Conservation (phyloP, 1,139 yeast genomes). For the Scheffersomyces cryptocercus region DNA sequence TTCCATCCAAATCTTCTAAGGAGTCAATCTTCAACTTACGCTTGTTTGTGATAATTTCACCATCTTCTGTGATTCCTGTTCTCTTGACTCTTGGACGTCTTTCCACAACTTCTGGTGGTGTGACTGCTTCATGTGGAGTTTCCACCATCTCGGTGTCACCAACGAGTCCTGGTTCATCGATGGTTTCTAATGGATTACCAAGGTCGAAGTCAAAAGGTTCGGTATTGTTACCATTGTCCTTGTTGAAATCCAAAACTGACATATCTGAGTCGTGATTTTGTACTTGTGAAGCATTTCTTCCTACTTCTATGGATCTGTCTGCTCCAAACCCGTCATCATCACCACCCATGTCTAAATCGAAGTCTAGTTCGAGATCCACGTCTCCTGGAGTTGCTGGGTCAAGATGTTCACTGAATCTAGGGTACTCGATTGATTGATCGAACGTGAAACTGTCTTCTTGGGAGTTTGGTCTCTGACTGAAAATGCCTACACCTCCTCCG, state of each 20-base stretch:
- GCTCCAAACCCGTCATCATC: conserved; percentile 9
- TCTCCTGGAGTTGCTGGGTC: conserved; percentile 29
- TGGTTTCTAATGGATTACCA: conserved; percentile 31
- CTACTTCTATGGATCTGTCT: conserved; percentile 49
- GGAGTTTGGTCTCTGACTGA: conserved; percentile 5
- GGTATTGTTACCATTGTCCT: conserved; percentile 12
- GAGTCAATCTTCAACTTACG: conserved; percentile 41
- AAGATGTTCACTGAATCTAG: conserved; percentile 37
- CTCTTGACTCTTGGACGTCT: conserved; percentile 20
- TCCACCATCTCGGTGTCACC: conserved; percentile 14
- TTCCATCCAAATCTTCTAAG: conserved; percentile 33
- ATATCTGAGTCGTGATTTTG: conserved; percentile 27
- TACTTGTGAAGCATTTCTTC: conserved; percentile 38
- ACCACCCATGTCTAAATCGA: conserved; percentile 33
- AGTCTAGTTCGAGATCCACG: conserved; percentile 55
- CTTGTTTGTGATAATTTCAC: conserved; percentile 40
- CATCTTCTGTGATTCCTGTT: conserved; percentile 36
- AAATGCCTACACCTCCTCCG: conserved; percentile 11
- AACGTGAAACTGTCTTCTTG: conserved; percentile 20
- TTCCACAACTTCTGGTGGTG: conserved; percentile 13
- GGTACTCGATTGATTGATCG: conserved; percentile 61
- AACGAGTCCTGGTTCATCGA: conserved; percentile 16
- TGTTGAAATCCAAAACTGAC: conserved; percentile 25
- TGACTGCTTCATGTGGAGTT: conserved; percentile 18
- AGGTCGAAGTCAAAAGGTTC: conserved; percentile 9